Evolutionary conservation across 148 eudicot species (phyloP), one percentile per base, ranked within the genome.

Genomic region (Chenopodium formosanum): DNA sequence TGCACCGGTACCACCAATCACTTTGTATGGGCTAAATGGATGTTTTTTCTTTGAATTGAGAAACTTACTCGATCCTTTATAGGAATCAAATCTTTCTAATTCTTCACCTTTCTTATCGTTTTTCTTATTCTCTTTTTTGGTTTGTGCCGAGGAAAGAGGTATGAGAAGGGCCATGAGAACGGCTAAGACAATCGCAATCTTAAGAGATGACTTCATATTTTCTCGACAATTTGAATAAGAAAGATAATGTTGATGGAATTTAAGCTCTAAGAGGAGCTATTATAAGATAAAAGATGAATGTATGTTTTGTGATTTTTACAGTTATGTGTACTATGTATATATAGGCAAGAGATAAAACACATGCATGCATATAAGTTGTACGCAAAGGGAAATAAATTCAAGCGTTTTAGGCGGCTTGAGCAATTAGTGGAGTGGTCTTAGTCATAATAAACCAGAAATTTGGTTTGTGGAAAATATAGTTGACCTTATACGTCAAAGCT

Each of bases 371-470:
- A n/a, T 7, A n/a, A 76, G 48, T 34, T 63, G 68, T 34, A 76
- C 17, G 79, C 69, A 76, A 76, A 37, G 23, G 29, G 9, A 17
- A 0, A 20, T n/a, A n/a, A 5, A 4, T 76, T 63, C 67, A 76
- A 60, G 79, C 31, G 25, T 5, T 17, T 76, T 76, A 76, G 79
- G 79, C 53, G 68, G 46, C 50, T 58, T 25, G 63, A 72, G 77
- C 27, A 40, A 40, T 72, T 72, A 80, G 76, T 80, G 82, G 79
- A 58, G 70, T 64, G 73, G 83, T 81, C 78, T 20, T 63, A 74
- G 72, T 81, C 83, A 19, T 81, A 81, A 48, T 34, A 66, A 76
- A 81, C 83, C 74, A 81, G 44, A 81, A 74, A 64, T 81, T 81
- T 74, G 83, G 83, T 52, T 74, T 74, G 56, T 44, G 25, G 63